Base-by-base conservation (phyloP, 768 basidiomycete species). In the Chlorophyllum brunneum region DNA sequence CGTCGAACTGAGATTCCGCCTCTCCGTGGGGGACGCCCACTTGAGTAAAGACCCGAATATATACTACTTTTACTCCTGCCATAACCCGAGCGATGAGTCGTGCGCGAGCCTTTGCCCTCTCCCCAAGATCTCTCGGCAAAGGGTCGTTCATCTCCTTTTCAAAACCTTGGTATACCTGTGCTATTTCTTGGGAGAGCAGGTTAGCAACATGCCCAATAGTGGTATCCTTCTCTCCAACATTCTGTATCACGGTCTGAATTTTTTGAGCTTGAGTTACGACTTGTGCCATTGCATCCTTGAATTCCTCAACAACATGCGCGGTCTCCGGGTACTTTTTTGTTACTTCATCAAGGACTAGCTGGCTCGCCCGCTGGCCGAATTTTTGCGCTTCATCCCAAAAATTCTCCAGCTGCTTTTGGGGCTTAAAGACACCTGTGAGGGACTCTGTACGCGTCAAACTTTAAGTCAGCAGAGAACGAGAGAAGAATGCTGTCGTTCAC, bases 141-240 rank as follows among this genome's bases (percentile, higher is more conserved):
- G 55, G 58, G 8, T 56, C 49, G 20, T 47, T 18, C 33, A 59
- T 43, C 23, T 51, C 49, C 9, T 40, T 38, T 31, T 47, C 41
- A 11, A 57, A 34, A 6, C 33, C 45, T 16, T 51, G 15, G 22
- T 36, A 31, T 16, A 50, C 37, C 1, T 29, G 9, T 10, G 2
- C 31, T 9, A 55, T 20, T 29, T 44, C 56, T 5, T 29, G 18
- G 26, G 49, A 26, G 11, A 59, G 36, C 2, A n/a, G 4, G 1
- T 43, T 34, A n/a, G 36, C 10, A 11, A 54, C 6, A 2, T 44
- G 22, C 5, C 42, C 51, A 2, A 53, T 33, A 8, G 55, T 48
- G 24, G 48, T 40, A 4, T 48, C 9, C 7, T 48, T 40, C 16
- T 18, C 18, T 5, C 27, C 22, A 2, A 56, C 23, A 3, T 27